phyloP scores from a whole-genome alignment of 2,329 filamentous ascomycete genomes.

The Xenoacremonium recifei region DNA sequence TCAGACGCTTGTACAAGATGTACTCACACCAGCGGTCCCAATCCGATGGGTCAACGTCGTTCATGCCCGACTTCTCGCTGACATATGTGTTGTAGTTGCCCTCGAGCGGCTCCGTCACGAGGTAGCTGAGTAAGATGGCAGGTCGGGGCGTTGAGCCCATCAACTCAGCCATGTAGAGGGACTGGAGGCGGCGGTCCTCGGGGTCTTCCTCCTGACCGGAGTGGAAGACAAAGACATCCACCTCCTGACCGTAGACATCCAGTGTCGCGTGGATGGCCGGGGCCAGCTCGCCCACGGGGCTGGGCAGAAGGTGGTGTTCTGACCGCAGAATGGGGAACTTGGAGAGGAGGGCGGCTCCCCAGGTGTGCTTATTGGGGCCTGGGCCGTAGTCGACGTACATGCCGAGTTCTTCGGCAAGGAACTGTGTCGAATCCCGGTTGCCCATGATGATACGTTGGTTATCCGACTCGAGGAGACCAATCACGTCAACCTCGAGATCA shows the following conservation, averaged over 20 bases:
- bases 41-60: slow-evolving; percentile 87
- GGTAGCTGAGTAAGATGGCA: slow-evolving; percentile 82
- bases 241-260: slow-evolving; percentile 82
- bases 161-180: slow-evolving; percentile 78
- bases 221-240: slow-evolving; percentile 98
- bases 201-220: slow-evolving; percentile 96
- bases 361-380: slow-evolving; percentile 98
- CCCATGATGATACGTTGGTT: slow-evolving; percentile 99
- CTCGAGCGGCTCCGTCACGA: slow-evolving; percentile 85
- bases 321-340: slow-evolving; percentile 98
- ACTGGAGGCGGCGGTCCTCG: slow-evolving; percentile 85
- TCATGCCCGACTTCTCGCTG: slow-evolving; percentile 82
- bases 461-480: slow-evolving; percentile 92
- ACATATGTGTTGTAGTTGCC: slow-evolving; percentile 98
- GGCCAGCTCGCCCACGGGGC: slow-evolving; percentile 89
- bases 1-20: slow-evolving; percentile 88
- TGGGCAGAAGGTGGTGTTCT: slow-evolving; percentile 91
- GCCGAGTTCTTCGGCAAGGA: slow-evolving; percentile 89
- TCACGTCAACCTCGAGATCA: slow-evolving; percentile 94
- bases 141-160: slow-evolving; percentile 84
- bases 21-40: slow-evolving; percentile 99
- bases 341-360: slow-evolving; percentile 88
- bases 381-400: slow-evolving; percentile 99
- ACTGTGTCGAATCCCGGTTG: slow-evolving; percentile 94
- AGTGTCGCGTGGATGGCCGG: slow-evolving; percentile 97